Percentiles rank a stretch among this genome's conserved stretches.
These are phyloP conservation scores for Penicillium riverlandense DNA, from an alignment of 495 filamentous ascomycete genomes.

Conservation along the genomic window DNA sequence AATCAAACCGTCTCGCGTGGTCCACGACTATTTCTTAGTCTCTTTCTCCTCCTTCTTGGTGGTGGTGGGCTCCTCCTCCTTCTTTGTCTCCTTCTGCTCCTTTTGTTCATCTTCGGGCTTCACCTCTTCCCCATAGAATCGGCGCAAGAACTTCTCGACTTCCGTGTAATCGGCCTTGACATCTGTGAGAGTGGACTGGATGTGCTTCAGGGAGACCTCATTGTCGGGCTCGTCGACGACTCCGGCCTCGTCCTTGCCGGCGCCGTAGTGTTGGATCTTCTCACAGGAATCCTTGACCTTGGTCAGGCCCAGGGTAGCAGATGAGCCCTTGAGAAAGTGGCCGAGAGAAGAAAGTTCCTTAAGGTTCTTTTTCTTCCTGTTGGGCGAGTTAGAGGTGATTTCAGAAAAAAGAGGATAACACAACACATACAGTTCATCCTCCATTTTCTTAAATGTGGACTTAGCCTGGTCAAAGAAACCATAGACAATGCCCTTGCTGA, in stretches of 20 bases:
- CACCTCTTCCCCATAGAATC: conserved; percentile 57
- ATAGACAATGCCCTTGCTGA: conserved; percentile 77
- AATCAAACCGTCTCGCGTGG: conserved; percentile 4
- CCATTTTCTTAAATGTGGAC: conserved; percentile 81
- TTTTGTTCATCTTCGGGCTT: conserved; percentile 7
- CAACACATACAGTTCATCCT: conserved; percentile 64
- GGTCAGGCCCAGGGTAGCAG: conserved; percentile 84
- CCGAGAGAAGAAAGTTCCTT: conserved; percentile 70
- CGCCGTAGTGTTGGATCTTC: conserved; percentile 91
- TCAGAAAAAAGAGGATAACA: conserved; percentile 1
- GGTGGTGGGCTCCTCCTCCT: neutral
- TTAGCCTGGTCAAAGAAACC: conserved; percentile 92
- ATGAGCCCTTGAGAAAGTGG: conserved; percentile 98
- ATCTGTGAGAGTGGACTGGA: conserved; percentile 58
- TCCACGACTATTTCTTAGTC: conserved; percentile 5
- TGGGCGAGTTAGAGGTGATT: conserved; percentile 2
- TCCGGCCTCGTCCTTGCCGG: conserved; percentile 71
- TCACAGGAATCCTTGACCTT: conserved; percentile 93
- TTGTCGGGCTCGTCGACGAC: conserved; percentile 52
- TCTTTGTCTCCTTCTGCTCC: conserved; percentile 9
- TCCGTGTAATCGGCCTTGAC: conserved; percentile 74
- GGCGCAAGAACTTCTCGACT: conserved; percentile 61
- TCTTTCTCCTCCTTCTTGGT: conserved; percentile 6
- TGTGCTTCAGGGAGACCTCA: conserved; percentile 55
- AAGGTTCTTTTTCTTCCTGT: conserved; percentile 59